Percentiles rank a stretch among this genome's conserved stretches.
phyloP scores from a whole-genome alignment of 73 alveolate species.

The Tetrahymena borealis region DNA sequence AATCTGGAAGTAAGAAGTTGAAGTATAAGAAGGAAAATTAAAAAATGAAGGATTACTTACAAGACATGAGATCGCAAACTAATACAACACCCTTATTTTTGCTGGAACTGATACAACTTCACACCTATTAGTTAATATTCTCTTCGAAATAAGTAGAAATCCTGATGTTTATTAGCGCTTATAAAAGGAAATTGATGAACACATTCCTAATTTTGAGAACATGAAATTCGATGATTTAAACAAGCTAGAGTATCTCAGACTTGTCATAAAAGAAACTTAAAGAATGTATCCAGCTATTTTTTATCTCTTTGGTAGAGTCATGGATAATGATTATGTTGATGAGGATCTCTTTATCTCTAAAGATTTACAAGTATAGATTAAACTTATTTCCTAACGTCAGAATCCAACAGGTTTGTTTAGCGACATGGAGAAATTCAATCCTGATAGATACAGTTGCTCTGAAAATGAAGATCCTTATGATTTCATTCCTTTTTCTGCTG shows the following conservation, averaged over 20 bases:
- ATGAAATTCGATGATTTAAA: background rate
- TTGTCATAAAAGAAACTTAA: background rate
- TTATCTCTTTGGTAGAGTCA: background rate
- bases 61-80: background rate
- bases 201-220: background rate
- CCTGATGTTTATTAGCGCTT: background rate
- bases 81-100: background rate
- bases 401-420: conserved; percentile 17
- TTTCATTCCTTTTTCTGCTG: conserved; percentile 35
- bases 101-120: background rate
- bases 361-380: background rate
- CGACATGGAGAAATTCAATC: background rate
- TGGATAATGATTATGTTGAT: background rate
- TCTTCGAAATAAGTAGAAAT: background rate
- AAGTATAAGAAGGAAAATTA: background rate
- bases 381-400: background rate
- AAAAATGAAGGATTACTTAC: background rate
- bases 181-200: background rate
- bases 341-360: conserved; percentile 9
- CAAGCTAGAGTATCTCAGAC: background rate
- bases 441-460: background rate
- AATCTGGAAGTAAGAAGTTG: background rate
- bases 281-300: background rate
- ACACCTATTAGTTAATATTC: background rate
- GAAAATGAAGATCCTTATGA: conserved; percentile 21